These are phyloP conservation scores for Flaveria linearis DNA, from an alignment of 129 eudicot genomes.

Conservation along the genomic window DNA sequence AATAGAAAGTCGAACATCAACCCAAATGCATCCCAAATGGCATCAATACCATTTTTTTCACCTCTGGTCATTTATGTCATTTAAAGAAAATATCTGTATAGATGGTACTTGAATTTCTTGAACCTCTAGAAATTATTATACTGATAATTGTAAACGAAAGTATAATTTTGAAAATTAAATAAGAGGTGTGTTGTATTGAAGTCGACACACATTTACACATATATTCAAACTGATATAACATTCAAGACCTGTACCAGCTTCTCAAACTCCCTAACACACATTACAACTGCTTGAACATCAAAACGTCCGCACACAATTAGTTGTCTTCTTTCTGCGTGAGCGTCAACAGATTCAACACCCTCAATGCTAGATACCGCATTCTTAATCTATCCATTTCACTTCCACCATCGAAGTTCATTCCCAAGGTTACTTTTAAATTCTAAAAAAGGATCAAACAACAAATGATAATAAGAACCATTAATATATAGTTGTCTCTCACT, in stretches of 20 bases:
- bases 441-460: background rate
- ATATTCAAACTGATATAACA: background rate
- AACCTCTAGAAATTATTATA: too few relatives aligned
- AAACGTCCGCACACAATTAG: background rate
- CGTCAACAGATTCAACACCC: constrained; percentile 3
- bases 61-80: too few relatives aligned
- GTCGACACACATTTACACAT: too few relatives aligned
- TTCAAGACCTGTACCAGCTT: background rate
- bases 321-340: background rate
- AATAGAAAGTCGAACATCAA: too few relatives aligned
- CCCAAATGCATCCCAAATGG: too few relatives aligned
- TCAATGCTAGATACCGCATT: background rate
- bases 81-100: too few relatives aligned
- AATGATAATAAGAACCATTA: background rate
- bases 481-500: too few relatives aligned
- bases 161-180: too few relatives aligned
- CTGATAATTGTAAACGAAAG: too few relatives aligned
- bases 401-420: constrained; percentile 2
- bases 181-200: too few relatives aligned
- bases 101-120: too few relatives aligned
- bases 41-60: too few relatives aligned
- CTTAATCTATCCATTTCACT: background rate
- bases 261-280: background rate
- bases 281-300: background rate
- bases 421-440: background rate